Base-by-base conservation (phyloP, 257 asterid species). In the Coffea canephora region DNA sequence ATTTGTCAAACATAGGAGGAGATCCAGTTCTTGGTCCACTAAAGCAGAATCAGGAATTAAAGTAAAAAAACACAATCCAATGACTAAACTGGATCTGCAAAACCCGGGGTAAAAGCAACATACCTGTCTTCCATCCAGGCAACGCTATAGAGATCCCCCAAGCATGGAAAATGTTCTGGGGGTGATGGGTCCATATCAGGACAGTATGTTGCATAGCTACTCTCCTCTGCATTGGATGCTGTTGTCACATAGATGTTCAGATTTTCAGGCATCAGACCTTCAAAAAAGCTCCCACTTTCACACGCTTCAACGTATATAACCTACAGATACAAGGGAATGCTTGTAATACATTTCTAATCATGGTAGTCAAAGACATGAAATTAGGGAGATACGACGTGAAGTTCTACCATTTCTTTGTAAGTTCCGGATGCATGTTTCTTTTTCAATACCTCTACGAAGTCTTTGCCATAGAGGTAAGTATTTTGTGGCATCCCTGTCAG, bases 71-170 rank as follows among this genome's bases (percentile, higher is more conserved):
- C 67, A 61, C 39, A 64, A n/a, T 64, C 39, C 69, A 18, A 13
- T 16, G 55, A 15, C 23, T 2, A 25, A 14, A 76, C 48, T 11
- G 13, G 15, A 19, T 59, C 13, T 10, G 13, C 67, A 18, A 6
- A 23, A 49, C 48, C 16, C 0, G 0, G 31, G 12, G 0, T 48
- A 3, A n/a, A 8, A 59, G 46, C 8, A 18, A 66, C 23, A n/a
- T 85, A 93, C 99, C 97, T 92, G 80, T 93, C 99, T 73, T 95
- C 99, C 98, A 95, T 90, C 99, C 98, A 95, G 76, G 98, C 90
- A 61, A 95, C 94, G 55, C 99, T 95, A 83, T 95, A 95, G 21
- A 95, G 82, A 86, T 95, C 98, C 1, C 99, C 98, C 86, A 95
- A 88, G 84, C 99, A 95, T 3, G 98, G 93, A 12, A 86, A 69